These are phyloP conservation scores for Cryomyces minteri DNA, from an alignment of 495 filamentous ascomycete species.

Conservation along the genomic window DNA sequence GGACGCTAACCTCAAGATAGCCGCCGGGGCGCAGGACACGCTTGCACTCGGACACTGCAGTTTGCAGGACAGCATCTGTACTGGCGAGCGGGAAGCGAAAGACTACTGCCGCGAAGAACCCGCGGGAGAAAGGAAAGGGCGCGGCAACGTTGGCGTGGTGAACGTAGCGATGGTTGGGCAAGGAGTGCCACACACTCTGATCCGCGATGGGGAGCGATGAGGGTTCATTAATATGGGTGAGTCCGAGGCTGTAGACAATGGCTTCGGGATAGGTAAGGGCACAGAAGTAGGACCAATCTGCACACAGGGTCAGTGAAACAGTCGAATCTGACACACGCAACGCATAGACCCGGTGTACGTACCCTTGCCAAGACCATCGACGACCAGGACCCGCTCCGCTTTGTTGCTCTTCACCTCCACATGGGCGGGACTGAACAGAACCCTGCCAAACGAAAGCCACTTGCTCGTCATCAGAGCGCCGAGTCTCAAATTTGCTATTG, in stretches of 20 bases:
- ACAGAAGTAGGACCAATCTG: conserved; percentile 94
- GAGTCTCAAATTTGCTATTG: conserved; percentile 68
- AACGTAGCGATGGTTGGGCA: conserved; percentile 72
- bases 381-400: conserved; percentile 47
- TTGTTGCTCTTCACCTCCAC: conserved; percentile 38
- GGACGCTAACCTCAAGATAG: conserved; percentile 40
- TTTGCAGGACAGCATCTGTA: conserved; percentile 54
- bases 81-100: conserved; percentile 71
- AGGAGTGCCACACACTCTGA: conserved; percentile 35
- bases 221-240: conserved; percentile 24
- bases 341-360: background rate
- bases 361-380: conserved; percentile 69
- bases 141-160: conserved; percentile 46
- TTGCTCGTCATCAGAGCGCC: conserved; percentile 59
- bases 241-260: conserved; percentile 69
- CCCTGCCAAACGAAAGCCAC: conserved; percentile 89
- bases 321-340: background rate
- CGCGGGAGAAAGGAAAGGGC: conserved; percentile 71
- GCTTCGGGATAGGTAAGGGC: conserved; percentile 78
- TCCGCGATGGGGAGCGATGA: conserved; percentile 9
- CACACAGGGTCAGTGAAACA: no score
- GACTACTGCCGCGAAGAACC: conserved; percentile 72
- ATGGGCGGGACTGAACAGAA: conserved; percentile 85
- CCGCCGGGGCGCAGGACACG: conserved; percentile 82
- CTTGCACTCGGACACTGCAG: conserved; percentile 72